Conservation (phyloP, 2,329 filamentous ascomycete species). For the Aspergillus fumigatiaffinis region DNA sequence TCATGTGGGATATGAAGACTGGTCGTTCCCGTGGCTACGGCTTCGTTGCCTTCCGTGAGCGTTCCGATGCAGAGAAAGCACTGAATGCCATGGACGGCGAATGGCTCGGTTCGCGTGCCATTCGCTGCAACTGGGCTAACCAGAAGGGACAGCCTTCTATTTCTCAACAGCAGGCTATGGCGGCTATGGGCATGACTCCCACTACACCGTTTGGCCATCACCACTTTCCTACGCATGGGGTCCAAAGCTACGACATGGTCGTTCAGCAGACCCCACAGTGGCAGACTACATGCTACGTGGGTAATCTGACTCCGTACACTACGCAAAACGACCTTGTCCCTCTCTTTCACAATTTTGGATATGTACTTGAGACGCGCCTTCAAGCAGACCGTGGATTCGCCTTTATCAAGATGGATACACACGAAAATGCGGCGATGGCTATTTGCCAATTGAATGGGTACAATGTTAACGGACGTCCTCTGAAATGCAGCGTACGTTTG, state of each 20-base stretch:
- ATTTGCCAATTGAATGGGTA: conserved; percentile 98
- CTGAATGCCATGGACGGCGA: conserved; percentile 98
- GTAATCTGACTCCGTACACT: conserved; percentile 96
- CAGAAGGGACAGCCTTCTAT: conserved; percentile 99
- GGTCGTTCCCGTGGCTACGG: conserved; percentile 95
- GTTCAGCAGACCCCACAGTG: conserved; percentile 90
- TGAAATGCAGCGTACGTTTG: conserved; percentile 94
- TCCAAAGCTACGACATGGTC: conserved; percentile 97
- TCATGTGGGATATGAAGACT: conserved; percentile 99
- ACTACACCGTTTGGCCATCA: conserved; percentile 95
- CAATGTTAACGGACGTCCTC: conserved; percentile 90
- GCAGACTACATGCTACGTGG: conserved; percentile 98
- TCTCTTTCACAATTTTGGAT: conserved; percentile 97
- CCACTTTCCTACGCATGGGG: conserved; percentile 93
- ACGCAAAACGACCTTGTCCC: conserved; percentile 96
- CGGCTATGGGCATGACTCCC: conserved; percentile 95
- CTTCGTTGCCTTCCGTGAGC: conserved; percentile 95
- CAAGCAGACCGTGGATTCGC: conserved; percentile 97
- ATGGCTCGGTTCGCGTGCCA: conserved; percentile 96
- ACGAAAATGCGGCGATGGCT: conserved; percentile 96
- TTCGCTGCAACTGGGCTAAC: conserved; percentile 99
- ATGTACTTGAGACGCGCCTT: conserved; percentile 94
- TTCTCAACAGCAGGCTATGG: conserved; percentile 95
- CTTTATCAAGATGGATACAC: conserved; percentile 98
- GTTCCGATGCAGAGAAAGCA: conserved; percentile 89